Conservation (phyloP, 345 rosid species). For the Populus ilicifolia region DNA sequence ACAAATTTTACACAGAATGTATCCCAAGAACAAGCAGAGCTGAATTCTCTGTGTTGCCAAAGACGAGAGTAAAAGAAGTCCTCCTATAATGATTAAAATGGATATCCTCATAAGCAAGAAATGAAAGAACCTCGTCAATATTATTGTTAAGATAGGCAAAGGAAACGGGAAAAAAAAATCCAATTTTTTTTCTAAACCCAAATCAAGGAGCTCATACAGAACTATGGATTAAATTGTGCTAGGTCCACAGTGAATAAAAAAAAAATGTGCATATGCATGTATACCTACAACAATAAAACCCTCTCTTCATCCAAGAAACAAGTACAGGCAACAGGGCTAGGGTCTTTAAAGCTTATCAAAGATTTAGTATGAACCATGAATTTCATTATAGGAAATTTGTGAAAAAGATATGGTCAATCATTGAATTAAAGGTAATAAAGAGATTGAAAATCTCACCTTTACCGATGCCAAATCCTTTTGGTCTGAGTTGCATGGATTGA, state of each 20-base stretch:
- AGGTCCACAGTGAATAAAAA: background rate
- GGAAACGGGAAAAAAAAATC: too few relatives aligned
- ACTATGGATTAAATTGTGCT: background rate
- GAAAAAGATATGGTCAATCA: background rate
- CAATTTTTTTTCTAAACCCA: background rate
- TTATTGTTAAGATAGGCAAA: background rate
- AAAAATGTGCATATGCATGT: background rate
- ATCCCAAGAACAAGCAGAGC: background rate
- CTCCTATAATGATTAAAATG: background rate
- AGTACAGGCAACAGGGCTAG: conserved; percentile 1
- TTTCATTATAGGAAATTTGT: background rate
- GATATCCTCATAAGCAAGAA: background rate
- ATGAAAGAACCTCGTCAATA: background rate
- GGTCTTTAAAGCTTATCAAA: background rate
- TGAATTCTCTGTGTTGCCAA: background rate
- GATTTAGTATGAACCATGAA: background rate
- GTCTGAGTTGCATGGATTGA: conserved; percentile 8
- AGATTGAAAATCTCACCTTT: conserved; percentile 27
- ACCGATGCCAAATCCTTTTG: background rate
- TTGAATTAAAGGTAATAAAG: background rate
- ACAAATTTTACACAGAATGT: background rate
- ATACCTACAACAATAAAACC: background rate
- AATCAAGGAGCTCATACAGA: background rate
- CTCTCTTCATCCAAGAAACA: background rate
- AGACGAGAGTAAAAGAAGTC: background rate